A percentile compares a stretch with the other conserved stretches of the same genome.
Conservation (phyloP, 139 green algal genomes). For the Chlamydomonas applanata region DNA sequence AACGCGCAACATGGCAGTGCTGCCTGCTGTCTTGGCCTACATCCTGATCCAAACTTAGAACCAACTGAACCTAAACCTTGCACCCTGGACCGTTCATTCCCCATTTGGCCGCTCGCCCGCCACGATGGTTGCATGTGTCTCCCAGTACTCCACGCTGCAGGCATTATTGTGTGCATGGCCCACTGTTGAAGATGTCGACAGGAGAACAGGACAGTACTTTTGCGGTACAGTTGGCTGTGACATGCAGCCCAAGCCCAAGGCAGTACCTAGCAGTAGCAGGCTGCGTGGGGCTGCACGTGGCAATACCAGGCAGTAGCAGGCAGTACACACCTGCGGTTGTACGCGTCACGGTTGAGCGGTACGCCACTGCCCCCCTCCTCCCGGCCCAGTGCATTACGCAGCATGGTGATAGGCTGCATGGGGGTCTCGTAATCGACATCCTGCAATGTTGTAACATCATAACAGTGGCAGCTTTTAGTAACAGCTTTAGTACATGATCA, state of each 20-base stretch:
- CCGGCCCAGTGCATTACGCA: slow-evolving; percentile 88
- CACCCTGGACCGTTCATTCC: too few relatives aligned
- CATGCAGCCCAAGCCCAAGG: not conserved
- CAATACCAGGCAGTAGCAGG: not conserved
- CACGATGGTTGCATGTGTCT: slow-evolving; percentile 72
- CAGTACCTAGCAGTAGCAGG: too few relatives aligned
- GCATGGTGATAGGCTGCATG: slow-evolving; percentile 93
- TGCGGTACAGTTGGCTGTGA: not conserved
- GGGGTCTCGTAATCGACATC: slow-evolving; percentile 63
- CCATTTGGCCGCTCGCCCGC: slow-evolving; percentile 5
- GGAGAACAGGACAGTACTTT: not conserved
- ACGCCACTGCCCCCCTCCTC: slow-evolving; percentile 93
- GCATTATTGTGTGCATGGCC: not conserved
- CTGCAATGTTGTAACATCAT: not conserved
- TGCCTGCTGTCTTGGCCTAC: too few relatives aligned
- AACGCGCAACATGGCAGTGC: too few relatives aligned
- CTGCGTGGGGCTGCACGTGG: not conserved
- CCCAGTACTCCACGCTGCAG: slow-evolving; percentile 72
- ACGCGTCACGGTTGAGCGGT: slow-evolving; percentile 67
- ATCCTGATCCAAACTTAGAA: too few relatives aligned
- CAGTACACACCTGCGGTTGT: slow-evolving; percentile 49
- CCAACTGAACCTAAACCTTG: too few relatives aligned
- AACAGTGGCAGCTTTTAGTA: slow-evolving; percentile 5
- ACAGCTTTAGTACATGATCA: not conserved
- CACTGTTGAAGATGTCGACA: not conserved